Evolutionary conservation across 371 early-diverging fungal genomes (phyloP), one percentile per base, ranked within the genome.

Genomic region (Capillidium rhysosporum): DNA sequence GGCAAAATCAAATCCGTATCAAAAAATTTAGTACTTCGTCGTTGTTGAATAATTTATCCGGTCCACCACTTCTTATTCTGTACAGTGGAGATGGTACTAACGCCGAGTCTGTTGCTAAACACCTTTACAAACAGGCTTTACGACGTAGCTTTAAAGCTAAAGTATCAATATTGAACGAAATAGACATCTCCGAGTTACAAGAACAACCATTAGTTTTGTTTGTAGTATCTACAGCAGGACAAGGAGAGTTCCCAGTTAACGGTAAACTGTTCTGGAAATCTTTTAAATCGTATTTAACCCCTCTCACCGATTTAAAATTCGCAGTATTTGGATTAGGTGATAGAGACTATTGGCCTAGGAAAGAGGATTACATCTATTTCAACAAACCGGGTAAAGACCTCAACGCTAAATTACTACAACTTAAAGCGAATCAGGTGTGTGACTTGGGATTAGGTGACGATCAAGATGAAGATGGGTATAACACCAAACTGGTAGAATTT

Each of bases 221-320:
- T 62, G 69, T 84, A 5, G 64, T 81, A 40, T 82, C 83, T 43
- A 92, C 94, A 10, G 92, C 94, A 38, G 92, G 94, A 38, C 92
- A 93, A 65, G 94, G 94, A 65, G 94, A 93, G 75, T 78, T 91
- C 60, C 94, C 94, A 1, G 77, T 82, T 52, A 90, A 91, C 59
- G 71, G 76, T 21, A 79, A 85, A 59, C 86, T 89, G 65, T 81
- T 86, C 61, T 86, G 84, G 83, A 85, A 85, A 73, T 69, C 72
- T 8, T 62, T 92, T 57, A 57, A 66, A 16, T 31, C 51, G 8
- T 67, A 66, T 41, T 58, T 49, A 10, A 48, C 66, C 44, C 65
- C 66, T 25, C 61, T 70, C 0, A 78, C 82, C 12, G 80, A 78
- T 60, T 61, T 76, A 56, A 75, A 76, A 40, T 68, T 86, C 46